phyloP scores from a whole-genome alignment of 78 protist species.

The Dictyostelium brefeldianum region DNA sequence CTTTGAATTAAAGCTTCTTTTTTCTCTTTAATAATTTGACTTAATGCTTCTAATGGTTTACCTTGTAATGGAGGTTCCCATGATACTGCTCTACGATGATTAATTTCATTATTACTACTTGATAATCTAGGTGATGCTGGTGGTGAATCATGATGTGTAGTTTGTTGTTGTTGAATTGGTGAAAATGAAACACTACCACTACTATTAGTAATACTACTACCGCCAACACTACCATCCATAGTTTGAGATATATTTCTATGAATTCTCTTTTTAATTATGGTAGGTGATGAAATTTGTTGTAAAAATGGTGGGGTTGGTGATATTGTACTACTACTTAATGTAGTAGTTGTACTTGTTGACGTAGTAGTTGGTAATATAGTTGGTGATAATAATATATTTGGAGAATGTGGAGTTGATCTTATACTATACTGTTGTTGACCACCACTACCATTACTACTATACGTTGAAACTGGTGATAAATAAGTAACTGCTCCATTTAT shows the following conservation, averaged over 20 bases:
- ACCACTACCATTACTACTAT: background rate
- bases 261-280: constrained; percentile 8
- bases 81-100: constrained; percentile 55
- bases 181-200: background rate
- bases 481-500: background rate
- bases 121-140: constrained; percentile 31
- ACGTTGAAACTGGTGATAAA: constrained; percentile 15
- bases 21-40: constrained; percentile 74
- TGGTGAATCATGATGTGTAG: background rate
- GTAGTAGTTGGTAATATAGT: background rate
- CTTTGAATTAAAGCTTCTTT: constrained; percentile 45
- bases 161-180: background rate
- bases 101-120: background rate
- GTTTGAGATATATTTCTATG: background rate
- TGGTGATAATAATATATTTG: constrained; percentile 14
- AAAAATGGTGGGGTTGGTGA: background rate
- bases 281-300: background rate
- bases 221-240: background rate
- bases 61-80: constrained; percentile 74
- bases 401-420: constrained; percentile 4
- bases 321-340: background rate
- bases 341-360: background rate
- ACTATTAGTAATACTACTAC: background rate
- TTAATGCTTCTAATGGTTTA: constrained; percentile 50
- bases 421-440: background rate